A percentile compares a stretch with the other conserved stretches of the same genome.
Conservation (phyloP, 495 filamentous ascomycete species). For the Tetracladium marchalianum region DNA sequence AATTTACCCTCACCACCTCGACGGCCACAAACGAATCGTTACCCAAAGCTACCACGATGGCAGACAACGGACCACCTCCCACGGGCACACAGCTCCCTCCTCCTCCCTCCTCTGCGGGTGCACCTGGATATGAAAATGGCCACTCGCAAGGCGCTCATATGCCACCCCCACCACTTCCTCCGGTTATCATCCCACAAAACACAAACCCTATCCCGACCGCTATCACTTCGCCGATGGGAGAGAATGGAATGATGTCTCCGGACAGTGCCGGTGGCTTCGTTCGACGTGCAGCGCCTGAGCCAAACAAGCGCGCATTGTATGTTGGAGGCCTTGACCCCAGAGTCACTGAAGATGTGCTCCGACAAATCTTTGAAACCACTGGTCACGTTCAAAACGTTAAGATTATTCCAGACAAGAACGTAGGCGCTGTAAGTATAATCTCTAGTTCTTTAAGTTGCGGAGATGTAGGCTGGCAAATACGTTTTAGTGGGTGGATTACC, state of each 20-base stretch:
- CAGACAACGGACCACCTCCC: conserved; percentile 50
- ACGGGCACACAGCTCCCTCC: conserved; percentile 50
- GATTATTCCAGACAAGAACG: conserved; percentile 98
- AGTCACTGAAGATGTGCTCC: conserved; percentile 91
- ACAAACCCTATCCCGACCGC: conserved; percentile 92
- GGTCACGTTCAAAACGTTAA: conserved; percentile 98
- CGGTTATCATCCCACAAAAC: conserved; percentile 88
- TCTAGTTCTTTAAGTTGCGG: conserved; percentile 14
- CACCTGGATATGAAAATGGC: conserved; percentile 57
- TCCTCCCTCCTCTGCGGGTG: conserved; percentile 55
- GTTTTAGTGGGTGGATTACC: too few relatives aligned
- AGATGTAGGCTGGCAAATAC: conserved; percentile 2
- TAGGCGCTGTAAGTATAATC: conserved; percentile 44
- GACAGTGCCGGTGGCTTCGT: conserved; percentile 70
- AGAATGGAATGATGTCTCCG: conserved; percentile 68
- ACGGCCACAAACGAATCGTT: conserved; percentile 5
- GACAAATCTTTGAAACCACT: conserved; percentile 98
- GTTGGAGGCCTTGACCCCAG: conserved; percentile 91
- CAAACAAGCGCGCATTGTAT: conserved; percentile 96
- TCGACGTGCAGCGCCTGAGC: conserved; percentile 90
- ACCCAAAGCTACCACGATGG: conserved; percentile 39
- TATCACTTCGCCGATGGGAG: conserved; percentile 74
- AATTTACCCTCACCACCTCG: not conserved
- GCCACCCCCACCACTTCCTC: conserved; percentile 85
- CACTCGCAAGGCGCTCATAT: conserved; percentile 63